Base-by-base conservation (phyloP, 768 basidiomycete genomes). In the Kwoniella shandongensis region DNA sequence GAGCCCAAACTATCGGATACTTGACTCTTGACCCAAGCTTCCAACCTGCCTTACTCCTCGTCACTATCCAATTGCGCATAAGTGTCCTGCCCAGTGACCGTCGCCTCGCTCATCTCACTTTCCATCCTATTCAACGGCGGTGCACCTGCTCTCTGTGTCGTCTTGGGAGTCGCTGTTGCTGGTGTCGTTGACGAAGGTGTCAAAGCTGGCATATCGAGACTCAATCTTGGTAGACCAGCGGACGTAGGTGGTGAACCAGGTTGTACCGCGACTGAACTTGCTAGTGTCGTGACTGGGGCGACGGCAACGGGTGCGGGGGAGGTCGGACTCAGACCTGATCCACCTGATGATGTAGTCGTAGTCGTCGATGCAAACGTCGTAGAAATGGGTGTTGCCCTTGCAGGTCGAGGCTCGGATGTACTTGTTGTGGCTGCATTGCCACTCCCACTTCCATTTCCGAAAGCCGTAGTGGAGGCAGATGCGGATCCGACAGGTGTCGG, bases 181-280 rank as follows among this genome's bases (percentile, higher is more conserved):
- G 40, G 7, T 17, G 22, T 5, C n/a, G n/a, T 18, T 32, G 45
- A 32, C 42, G 61, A 59, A 40, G 65, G 65, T 3, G 54, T 60
- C 26, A 68, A 29, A 26, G 66, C 51, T 13, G 62, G 62, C 66
- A 68, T 68, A 48, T 68, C 66, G n/a, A 68, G 39, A 32, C 59
- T 61, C 13, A 68, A 25, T 38, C 66, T 54, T 10, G 66, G 66
- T 13, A 68, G 30, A 5, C 59, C 62, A 6, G 44, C 22, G 23
- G 15, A n/a, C 11, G 15, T 23, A n/a, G 54, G 52, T 15, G 39
- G 17, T 23, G 52, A 26, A 32, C 32, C 30, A 4, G 41, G 27
- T 8, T 27, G 12, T 3, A 15, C 32, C 10, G 53, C 47, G 20
- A 40, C 36, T 30, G 57, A 59, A 44, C 61, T 60, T 11, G 60